A percentile compares a stretch with the other conserved stretches of the same genome.
Conservation (phyloP, 306 rosid species). For the Carpinus fangiana region DNA sequence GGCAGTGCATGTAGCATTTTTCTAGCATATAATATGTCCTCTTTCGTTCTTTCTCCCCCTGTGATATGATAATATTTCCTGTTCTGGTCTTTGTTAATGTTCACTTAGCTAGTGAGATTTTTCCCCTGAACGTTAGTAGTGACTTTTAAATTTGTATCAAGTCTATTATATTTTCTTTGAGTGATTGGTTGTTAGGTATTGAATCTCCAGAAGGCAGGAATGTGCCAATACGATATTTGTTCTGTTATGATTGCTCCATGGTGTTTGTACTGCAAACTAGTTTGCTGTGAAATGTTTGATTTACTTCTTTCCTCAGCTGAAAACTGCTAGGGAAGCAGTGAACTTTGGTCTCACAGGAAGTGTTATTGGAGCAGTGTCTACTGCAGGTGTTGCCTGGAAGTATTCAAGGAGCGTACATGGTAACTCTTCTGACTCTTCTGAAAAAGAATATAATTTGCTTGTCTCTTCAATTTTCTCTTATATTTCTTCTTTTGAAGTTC, state of each 20-base stretch:
- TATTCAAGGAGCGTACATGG: slow-evolving; percentile 88
- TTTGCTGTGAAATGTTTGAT: slow-evolving; percentile 11
- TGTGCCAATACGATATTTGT: not conserved
- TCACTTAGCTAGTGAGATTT: not conserved
- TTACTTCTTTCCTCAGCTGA: slow-evolving; percentile 49
- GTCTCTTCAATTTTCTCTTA: not conserved
- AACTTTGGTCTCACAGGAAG: slow-evolving; percentile 63
- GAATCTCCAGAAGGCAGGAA: not conserved
- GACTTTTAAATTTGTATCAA: not conserved
- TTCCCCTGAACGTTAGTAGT: not conserved
- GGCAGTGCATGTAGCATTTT: too few relatives aligned
- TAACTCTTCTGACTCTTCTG: slow-evolving; percentile 28
- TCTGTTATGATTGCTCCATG: not conserved
- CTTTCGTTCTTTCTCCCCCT: not conserved
- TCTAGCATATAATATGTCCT: not conserved
- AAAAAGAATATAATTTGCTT: not conserved
- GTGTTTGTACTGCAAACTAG: slow-evolving; percentile 21
- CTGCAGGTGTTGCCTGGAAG: slow-evolving; percentile 75
- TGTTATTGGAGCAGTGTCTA: slow-evolving; percentile 69
- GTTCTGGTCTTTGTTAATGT: not conserved
- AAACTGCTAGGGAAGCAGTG: slow-evolving; percentile 68
- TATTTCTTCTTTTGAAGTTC: too few relatives aligned
- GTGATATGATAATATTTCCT: not conserved
- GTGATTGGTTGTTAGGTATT: not conserved
- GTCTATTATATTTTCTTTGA: not conserved